phyloP scores from a whole-genome alignment of 116 monocot species.

The Iris pallida region DNA sequence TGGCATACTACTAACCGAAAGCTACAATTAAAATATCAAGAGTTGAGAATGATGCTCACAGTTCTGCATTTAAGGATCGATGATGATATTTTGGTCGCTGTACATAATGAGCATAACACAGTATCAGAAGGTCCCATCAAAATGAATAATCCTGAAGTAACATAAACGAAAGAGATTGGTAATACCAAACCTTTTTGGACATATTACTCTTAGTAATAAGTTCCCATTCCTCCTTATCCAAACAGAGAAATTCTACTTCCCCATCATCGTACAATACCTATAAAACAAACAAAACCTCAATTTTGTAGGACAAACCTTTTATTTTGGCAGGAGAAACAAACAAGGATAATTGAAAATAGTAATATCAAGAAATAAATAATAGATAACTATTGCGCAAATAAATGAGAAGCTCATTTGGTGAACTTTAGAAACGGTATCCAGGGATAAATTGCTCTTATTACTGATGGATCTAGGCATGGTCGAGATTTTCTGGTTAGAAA shows the following conservation, averaged over 20 bases:
- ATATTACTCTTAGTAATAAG: conserved; percentile 12
- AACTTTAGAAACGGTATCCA: no score
- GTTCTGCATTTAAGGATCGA: conserved; percentile 16
- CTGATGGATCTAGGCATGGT: no score
- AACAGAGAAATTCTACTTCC: conserved; percentile 70
- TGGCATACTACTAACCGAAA: background rate
- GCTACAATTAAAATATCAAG: background rate
- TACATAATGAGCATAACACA: conserved; percentile 8
- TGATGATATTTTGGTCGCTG: conserved; percentile 37
- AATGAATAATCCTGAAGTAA: background rate
- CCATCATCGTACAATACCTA: conserved; percentile 92
- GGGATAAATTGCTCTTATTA: no score
- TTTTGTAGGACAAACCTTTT: no score
- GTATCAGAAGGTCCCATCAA: background rate
- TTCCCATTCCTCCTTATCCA: conserved; percentile 80
- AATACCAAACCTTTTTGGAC: conserved; percentile 48
- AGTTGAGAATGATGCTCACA: conserved; percentile 27
- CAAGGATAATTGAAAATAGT: no score
- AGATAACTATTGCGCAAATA: no score
- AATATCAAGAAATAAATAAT: no score
- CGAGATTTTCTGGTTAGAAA: no score
- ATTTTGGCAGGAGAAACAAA: no score
- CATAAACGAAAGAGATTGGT: background rate
- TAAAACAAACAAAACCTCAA: background rate
- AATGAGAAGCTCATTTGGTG: no score